Evolutionary conservation across 495 filamentous ascomycete species (phyloP).

Genomic region (Penicillium subrubescens): DNA sequence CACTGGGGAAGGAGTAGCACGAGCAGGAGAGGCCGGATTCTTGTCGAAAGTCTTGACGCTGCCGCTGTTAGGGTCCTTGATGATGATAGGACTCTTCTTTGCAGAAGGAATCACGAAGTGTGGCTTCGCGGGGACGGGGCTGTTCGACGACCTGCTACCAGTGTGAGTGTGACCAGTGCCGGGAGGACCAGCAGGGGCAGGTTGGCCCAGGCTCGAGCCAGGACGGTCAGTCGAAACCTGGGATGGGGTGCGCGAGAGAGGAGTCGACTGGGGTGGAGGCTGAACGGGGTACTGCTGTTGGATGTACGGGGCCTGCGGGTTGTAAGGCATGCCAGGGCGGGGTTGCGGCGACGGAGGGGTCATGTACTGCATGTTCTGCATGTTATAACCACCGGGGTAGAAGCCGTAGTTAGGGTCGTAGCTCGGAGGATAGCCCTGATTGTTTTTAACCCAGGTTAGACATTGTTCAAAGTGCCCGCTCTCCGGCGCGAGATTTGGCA

Average conservation of each 20-base stretch:
- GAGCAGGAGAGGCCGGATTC: constrained; percentile 56
- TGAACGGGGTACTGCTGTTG: constrained; percentile 57
- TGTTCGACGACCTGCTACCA: constrained; percentile 57
- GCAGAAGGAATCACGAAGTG: constrained; percentile 56
- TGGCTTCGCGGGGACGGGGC: constrained; percentile 50
- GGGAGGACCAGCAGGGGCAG: constrained; percentile 59
- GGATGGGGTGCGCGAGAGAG: constrained; percentile 83
- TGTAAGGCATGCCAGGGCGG: constrained; percentile 55
- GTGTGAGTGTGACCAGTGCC: constrained; percentile 61
- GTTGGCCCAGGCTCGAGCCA: constrained; percentile 74
- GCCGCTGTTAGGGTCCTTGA: constrained; percentile 78
- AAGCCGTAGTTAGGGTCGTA: constrained; percentile 55
- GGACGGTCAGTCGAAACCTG: constrained; percentile 80
- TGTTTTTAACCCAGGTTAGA: constrained; percentile 68
- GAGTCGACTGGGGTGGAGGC: constrained; percentile 56
- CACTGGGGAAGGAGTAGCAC: constrained; percentile 57
- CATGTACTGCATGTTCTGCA: constrained; percentile 53
- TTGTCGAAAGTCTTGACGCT: constrained; percentile 61
- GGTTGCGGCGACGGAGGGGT: constrained; percentile 53
- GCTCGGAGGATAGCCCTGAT: constrained; percentile 44
- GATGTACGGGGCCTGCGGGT: constrained; percentile 48
- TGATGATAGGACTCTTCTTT: constrained; percentile 71
- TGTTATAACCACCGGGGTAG: constrained; percentile 44
- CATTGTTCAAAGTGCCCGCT: constrained; percentile 70
- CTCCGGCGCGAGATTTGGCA: constrained; percentile 65